Base-by-base conservation (phyloP, 2,329 filamentous ascomycete genomes). In the Exserohilum rostratum region DNA sequence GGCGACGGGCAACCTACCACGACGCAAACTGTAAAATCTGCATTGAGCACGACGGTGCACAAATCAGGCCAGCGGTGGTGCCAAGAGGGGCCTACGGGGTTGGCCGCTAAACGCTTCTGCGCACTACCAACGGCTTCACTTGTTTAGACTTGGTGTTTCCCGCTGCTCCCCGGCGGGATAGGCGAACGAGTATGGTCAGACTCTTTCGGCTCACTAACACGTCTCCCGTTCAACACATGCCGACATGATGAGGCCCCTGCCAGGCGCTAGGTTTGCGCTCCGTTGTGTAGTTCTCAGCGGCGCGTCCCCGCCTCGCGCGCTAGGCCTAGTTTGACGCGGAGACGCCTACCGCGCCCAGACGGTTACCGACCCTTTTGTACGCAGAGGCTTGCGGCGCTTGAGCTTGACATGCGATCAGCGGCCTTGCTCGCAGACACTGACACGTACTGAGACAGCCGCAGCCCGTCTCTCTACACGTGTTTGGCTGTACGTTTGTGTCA, bases 1-100 rank as follows among this genome's bases (percentile, higher is more conserved):
- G 30, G 48, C 17, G 46, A 43, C 40, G 49, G 38, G 34, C 15
- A 34, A 30, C 44, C 12, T 40, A 27, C 10, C 25, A 29, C 39
- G 25, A 6, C 29, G 12, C 31, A 45, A 57, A 57, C 42, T 37
- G 15, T 59, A 53, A 20, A 39, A 30, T 48, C 34, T 35, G 46
- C 11, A 39, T 48, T 27, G 35, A 35, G 46, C 29, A 39, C n/a
- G 27, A 48, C 17, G 30, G 18, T 27, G 27, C 17, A 39, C 46
- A 35, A 31, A 48, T 48, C 27, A 39, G 46, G 35, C 6, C 46
- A 39, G 29, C 22, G 15, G 13, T 2, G 13, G 29, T 20, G 35
- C 35, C 34, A 30, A 38, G 22, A 29, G 11, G n/a, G n/a, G n/a
- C n/a, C n/a, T n/a, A n/a, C n/a, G n/a, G n/a, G n/a, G n/a, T n/a